These are phyloP conservation scores for Kwoniella mangroviensis DNA, from an alignment of 768 basidiomycete species.

Conservation along the genomic window DNA sequence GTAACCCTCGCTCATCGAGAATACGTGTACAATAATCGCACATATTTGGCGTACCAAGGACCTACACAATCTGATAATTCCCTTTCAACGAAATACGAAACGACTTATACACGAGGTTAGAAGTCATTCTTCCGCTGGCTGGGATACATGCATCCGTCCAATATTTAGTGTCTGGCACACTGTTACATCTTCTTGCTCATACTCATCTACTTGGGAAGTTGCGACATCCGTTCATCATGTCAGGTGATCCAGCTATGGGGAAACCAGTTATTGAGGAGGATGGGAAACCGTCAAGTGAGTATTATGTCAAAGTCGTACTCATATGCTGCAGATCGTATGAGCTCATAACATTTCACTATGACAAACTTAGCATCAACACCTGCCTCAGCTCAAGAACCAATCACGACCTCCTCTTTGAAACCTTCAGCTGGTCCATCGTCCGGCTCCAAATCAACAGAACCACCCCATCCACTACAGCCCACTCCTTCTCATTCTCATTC, in stretches of 20 bases:
- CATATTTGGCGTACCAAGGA: too few relatives aligned
- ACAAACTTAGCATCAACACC: not conserved
- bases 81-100: not conserved
- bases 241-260: not conserved
- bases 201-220: too few relatives aligned
- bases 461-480: not conserved
- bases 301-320: not conserved
- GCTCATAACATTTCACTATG: not conserved
- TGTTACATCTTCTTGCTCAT: not conserved
- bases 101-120: conserved; percentile 2
- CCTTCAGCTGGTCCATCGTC: not conserved
- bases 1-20: too few relatives aligned
- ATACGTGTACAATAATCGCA: too few relatives aligned
- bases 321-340: not conserved
- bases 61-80: not conserved
- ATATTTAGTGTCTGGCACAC: too few relatives aligned
- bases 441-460: not conserved
- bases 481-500: conserved; percentile 6
- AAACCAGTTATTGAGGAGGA: not conserved
- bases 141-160: too few relatives aligned
- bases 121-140: not conserved
- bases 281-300: not conserved
- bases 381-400: not conserved
- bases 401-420: not conserved
- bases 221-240: not conserved